Conservation (phyloP, 2,329 filamentous ascomycete species). For the Talaromyces sp. region DNA sequence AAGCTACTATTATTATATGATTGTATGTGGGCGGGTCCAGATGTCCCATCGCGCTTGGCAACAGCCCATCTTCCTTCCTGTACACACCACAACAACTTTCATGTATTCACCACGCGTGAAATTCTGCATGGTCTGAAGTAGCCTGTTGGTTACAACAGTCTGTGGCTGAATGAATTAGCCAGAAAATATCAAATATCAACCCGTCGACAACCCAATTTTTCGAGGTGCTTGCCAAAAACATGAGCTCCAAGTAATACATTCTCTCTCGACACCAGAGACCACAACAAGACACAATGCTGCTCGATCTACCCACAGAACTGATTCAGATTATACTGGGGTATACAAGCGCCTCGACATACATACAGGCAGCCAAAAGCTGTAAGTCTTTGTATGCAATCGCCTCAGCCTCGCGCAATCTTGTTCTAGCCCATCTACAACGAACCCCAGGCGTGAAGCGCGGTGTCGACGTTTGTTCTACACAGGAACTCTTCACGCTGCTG, state of each 20-base stretch:
- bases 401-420: conserved; percentile 27
- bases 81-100: not conserved
- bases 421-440: conserved; percentile 32
- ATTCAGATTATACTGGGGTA: conserved; percentile 33
- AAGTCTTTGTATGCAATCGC: conserved; percentile 32
- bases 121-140: not conserved
- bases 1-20: not conserved
- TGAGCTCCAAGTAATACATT: not conserved
- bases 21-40: not conserved
- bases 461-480: conserved; percentile 16
- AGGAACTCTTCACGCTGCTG: conserved; percentile 29
- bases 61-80: not conserved
- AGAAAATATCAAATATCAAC: not conserved
- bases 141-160: not conserved
- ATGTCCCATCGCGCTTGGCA: not conserved
- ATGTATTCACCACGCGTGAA: not conserved
- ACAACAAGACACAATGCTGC: conserved; percentile 20
- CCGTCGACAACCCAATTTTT: not conserved
- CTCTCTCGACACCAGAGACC: not conserved
- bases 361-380: conserved; percentile 35
- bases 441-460: conserved; percentile 28
- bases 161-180: not conserved
- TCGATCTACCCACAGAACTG: conserved; percentile 36
- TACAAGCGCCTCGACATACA: conserved; percentile 30
- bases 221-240: not conserved